These are phyloP conservation scores for Citrullus mucosospermus DNA, from an alignment of 306 rosid genomes.

Conservation along the genomic window DNA sequence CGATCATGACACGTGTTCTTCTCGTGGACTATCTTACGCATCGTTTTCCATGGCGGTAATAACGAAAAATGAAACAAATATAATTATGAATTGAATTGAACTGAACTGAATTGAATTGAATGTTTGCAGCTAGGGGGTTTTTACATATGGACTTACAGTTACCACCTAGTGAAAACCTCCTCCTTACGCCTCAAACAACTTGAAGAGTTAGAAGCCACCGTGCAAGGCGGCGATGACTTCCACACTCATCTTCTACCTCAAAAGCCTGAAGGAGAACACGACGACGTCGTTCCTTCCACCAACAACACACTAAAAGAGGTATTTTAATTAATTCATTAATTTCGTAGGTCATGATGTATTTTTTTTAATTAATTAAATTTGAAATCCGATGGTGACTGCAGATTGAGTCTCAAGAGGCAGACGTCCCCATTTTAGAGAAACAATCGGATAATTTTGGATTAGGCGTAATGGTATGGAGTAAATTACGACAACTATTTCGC, in stretches of 20 bases:
- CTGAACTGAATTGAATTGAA: not conserved
- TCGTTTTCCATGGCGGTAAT: conserved; percentile 84
- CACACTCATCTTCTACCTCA: conserved; percentile 41
- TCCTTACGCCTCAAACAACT: conserved; percentile 32
- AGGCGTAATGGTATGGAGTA: conserved; percentile 11
- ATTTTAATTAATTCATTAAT: not conserved
- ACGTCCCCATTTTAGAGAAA: not conserved
- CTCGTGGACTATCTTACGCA: conserved; percentile 57
- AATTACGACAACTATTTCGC: conserved; percentile 14
- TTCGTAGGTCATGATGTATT: too few species aligned
- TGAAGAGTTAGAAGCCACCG: not conserved
- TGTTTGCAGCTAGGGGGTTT: conserved; percentile 52
- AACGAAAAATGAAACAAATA: too few species aligned
- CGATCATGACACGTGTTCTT: conserved; percentile 21
- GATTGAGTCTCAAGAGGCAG: not conserved
- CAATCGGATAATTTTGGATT: conserved; percentile 8
- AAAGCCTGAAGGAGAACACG: too few species aligned
- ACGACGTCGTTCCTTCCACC: too few species aligned
- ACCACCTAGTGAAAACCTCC: conserved; percentile 33
- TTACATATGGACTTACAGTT: conserved; percentile 73
- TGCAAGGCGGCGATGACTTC: not conserved
- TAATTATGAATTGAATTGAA: too few species aligned
- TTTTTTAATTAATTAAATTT: too few species aligned
- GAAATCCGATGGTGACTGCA: not conserved
- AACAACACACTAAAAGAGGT: too few species aligned